A percentile compares a stretch with the other conserved stretches of the same genome.
Conservation (phyloP, 108 stramenopile species). For the Skeletonema potamos region DNA sequence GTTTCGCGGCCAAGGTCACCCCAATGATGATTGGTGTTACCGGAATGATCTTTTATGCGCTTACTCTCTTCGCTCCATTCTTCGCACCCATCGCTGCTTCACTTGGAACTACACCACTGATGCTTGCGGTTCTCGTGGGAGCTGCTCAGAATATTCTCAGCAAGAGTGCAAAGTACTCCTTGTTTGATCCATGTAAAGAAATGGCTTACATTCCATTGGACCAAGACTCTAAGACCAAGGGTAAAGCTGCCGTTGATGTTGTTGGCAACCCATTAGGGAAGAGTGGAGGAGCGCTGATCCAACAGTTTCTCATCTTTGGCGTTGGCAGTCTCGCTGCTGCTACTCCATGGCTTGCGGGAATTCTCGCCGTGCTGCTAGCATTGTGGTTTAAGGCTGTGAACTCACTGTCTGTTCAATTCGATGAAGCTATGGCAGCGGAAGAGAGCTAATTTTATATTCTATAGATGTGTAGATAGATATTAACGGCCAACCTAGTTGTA, state of each 20-base stretch:
- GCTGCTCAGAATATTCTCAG: constrained; percentile 95
- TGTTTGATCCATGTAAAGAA: constrained; percentile 99
- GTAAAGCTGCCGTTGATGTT: constrained; percentile 99
- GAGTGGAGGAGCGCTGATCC: constrained; percentile 94
- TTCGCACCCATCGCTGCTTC: constrained; percentile 66
- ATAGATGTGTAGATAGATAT: constrained; percentile 1
- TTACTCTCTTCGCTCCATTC: constrained; percentile 79
- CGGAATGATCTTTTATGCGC: constrained; percentile 88
- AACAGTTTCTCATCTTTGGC: constrained; percentile 89
- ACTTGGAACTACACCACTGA: constrained; percentile 92
- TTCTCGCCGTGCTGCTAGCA: constrained; percentile 68
- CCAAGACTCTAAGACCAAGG: constrained; percentile 96
- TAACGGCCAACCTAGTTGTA: too few relatives aligned
- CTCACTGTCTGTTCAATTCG: constrained; percentile 79
- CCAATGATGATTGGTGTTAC: constrained; percentile 95
- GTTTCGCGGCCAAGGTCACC: constrained; percentile 91
- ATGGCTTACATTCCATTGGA: constrained; percentile 99
- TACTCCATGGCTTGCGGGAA: constrained; percentile 85
- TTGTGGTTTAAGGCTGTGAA: constrained; percentile 81
- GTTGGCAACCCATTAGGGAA: constrained; percentile 97
- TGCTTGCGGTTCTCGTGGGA: constrained; percentile 95
- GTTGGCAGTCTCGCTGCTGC: constrained; percentile 89
- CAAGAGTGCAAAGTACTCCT: constrained; percentile 94
- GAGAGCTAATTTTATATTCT: constrained; percentile 1
- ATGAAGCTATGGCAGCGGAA: constrained; percentile 68